Percentiles rank a stretch among this genome's conserved stretches.
phyloP scores from a whole-genome alignment of 441 rosid species.

The Gossypium davidsonii region DNA sequence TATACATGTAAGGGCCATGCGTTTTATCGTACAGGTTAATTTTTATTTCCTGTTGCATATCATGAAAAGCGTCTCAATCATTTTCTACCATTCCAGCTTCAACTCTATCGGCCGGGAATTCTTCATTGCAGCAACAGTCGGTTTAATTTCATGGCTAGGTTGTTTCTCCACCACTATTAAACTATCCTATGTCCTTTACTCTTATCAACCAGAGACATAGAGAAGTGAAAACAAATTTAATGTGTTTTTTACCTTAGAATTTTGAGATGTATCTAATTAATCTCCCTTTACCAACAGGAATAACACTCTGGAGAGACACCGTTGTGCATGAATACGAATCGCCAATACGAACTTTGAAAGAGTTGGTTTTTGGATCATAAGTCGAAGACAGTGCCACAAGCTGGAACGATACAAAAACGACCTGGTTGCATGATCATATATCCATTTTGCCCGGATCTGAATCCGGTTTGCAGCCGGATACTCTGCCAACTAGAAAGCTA shows the following conservation, averaged over 20 bases:
- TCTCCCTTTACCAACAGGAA: constrained; percentile 36
- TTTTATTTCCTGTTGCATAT: not conserved
- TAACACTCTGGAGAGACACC: constrained; percentile 70
- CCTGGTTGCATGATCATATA: not conserved
- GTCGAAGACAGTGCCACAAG: constrained; percentile 5
- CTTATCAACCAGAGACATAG: not conserved
- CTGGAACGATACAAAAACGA: not conserved
- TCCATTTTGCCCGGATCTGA: not conserved
- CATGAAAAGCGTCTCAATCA: not conserved
- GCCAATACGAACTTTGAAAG: constrained; percentile 57
- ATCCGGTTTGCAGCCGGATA: not conserved
- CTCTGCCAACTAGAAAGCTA: not conserved
- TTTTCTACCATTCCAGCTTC: constrained; percentile 33
- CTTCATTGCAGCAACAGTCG: constrained; percentile 60
- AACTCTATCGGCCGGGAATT: constrained; percentile 54
- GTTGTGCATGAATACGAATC: constrained; percentile 54
- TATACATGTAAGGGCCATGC: constrained; percentile 53
- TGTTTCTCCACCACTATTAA: not conserved
- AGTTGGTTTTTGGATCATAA: constrained; percentile 49
- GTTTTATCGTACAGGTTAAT: not conserved
- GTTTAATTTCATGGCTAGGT: constrained; percentile 82
- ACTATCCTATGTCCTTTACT: not conserved
- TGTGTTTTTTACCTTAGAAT: not conserved
- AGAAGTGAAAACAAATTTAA: not conserved
- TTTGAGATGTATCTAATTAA: not conserved